Evolutionary conservation across 345 rosid species (phyloP), one percentile per base, ranked within the genome.

Genomic region (Eucalyptus polyanthemos): DNA sequence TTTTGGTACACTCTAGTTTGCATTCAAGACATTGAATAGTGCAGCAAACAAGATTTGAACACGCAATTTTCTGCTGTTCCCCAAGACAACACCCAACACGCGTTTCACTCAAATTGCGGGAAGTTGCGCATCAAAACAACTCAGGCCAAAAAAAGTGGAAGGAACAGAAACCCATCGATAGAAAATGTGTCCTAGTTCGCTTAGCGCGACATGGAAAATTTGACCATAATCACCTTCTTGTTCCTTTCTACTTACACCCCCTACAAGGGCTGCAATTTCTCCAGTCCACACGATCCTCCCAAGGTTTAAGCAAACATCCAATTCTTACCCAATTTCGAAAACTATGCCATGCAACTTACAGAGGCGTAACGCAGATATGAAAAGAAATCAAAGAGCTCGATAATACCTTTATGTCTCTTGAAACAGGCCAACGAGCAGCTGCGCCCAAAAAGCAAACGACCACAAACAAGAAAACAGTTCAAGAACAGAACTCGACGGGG

Each of bases 351-450:
- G 44, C 58, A 50, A 47, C 27, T 19, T n/a, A 49, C 44, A 37
- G 22, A 49, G 15, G 40, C 24, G 53, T 6, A 14, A 47, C 85
- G 1, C 47, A 6, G 9, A 21, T 40, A 80, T 1, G 29, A 40
- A 76, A 50, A 67, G 27, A 86, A 21, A 86, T 7, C 47, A 37
- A 65, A 27, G 58, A 45, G 69, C 45, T 29, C 19, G 6, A 11
- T 29, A 45, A 50, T 50, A 93, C 94, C 93, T 93, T 93, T 92
- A 87, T 93, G 94, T 65, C 89, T 92, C 92, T 91, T 92, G 92
- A 93, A 93, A 91, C 94, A 93, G 34, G 65, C 91, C 87, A 92
- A 87, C 45, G 99, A 97, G 88, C 99, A 97, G 90, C 99, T 97
- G 92, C 92, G 93, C 88, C 27, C 58, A 89, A 86, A 86, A 88